Evolutionary conservation across 202 grass and related monocot genomes (phyloP), one percentile per base, ranked within the genome.

Genomic region (Brachypodium distachyon): DNA sequence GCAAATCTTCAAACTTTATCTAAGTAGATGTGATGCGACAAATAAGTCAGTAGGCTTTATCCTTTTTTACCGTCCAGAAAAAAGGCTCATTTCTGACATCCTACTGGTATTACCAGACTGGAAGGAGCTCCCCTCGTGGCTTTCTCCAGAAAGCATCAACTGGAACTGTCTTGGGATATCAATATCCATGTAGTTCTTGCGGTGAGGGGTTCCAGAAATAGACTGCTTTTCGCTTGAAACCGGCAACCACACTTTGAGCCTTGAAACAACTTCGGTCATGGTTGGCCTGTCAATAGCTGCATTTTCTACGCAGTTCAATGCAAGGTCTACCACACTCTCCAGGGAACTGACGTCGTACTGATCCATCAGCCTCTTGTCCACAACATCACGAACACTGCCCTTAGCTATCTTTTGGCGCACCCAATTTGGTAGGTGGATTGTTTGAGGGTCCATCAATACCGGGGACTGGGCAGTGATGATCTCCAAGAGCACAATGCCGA

Each of bases 351-450:
- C 46, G 1, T 78, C 23, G 0, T 78, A 78, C 23, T 78, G 60
- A 41, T 21, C 23, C 47, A 41, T 41, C 34, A 78, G 23, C 10
- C 34, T 66, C 10, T 40, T 78, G 23, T 78, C 60, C 2, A 10
- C 61, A 0, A 54, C 7, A 13, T 78, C 75, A 0, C 66, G 60
- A 5, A 78, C 16, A 3, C 75, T 38, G 9, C 74, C 74, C 1
- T 3, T 50, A 1, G 46, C 47, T 14, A 78, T 51, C 47, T 66
- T 78, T n/a, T 78, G 75, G 3, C 61, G 33, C 17, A 78, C 75
- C 75, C 75, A 78, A 2, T 78, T 66, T 14, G 75, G 75, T n/a
- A 78, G 10, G 48, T 72, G 73, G 8, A 62, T 5, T 0, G 73
- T 49, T 48, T 77, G 12, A 6, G 73, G 41, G 19, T 77, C 42